Evolutionary conservation across 176 grass and related monocot genomes (phyloP), one percentile per base, ranked within the genome.

Genomic region (Oropetium thomaeum): DNA sequence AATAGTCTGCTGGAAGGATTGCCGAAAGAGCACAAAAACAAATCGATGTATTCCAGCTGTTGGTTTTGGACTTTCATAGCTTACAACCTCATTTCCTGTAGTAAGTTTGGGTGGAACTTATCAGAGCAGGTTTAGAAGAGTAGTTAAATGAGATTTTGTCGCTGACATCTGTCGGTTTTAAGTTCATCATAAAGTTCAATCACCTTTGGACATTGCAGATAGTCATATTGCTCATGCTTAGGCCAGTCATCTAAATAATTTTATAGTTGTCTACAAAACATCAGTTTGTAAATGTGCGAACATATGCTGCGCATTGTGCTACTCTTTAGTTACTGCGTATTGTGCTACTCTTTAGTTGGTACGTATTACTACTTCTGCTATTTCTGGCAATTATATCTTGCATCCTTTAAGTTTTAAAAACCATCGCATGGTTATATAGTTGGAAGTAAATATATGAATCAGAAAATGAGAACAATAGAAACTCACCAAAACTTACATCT

Each of bases 21-120:
- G 96, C 34, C 87, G 81, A 86, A 99, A 99, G 53, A 99, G 70
- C 33, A 99, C 82, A 33, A 95, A 95, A 45, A 84, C 89, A 54
- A 95, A 90, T 2, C 96, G 89, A 70, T 99, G 96, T 81, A 99
- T 99, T 62, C 96, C 96, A 34, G 92, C 96, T 37, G 82, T 88
- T 73, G 96, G 96, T 39, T 79, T 89, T 42, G 96, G 96, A 72
- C 87, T 88, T 84, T 99, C 96, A 15, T 99, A 99, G 65, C 71
- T 60, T 35, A 99, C 85, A 58, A 99, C 82, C 78, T 99, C 92
- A 42, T 90, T 95, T 70, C 96, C 96, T 99, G 87, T 82, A 88
- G 83, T 34, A 67, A 38, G 47, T 70, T 75, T 38, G 58, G 8
- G n/a, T 63, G 35, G 3, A 83, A 63, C 19, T 42, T 67, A 45